Conservation (phyloP, 1,139 yeast species). For the Wickerhamiella pararugosa region DNA sequence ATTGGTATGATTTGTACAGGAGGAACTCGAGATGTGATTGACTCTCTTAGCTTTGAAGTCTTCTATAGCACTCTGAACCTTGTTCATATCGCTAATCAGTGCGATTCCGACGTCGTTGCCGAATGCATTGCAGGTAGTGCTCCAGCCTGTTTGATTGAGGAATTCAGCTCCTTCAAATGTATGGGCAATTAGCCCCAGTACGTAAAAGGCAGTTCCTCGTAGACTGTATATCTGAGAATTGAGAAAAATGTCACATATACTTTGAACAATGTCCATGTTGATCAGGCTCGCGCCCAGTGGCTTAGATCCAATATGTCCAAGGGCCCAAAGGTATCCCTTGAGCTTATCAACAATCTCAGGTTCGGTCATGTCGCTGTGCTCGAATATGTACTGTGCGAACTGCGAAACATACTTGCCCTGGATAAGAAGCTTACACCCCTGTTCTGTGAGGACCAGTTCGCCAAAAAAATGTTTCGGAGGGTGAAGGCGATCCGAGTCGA, state of each 20-base stretch:
- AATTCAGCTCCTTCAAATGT: conserved; percentile 74
- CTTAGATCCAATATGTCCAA: conserved; percentile 66
- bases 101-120: conserved; percentile 36
- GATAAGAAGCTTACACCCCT: conserved; percentile 45
- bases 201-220: conserved; percentile 64
- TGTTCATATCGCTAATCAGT: conserved; percentile 17
- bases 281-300: conserved; percentile 48
- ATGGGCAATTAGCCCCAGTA: conserved; percentile 56
- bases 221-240: conserved; percentile 46
- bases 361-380: conserved; percentile 22
- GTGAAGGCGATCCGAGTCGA: not conserved
- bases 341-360: conserved; percentile 29
- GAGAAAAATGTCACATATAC: conserved; percentile 38
- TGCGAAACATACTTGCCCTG: conserved; percentile 34
- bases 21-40: no score
- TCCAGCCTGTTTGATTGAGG: conserved; percentile 74
- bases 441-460: conserved; percentile 63
- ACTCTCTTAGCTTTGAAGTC: no score
- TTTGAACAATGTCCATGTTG: conserved; percentile 45
- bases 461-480: conserved; percentile 65
- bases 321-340: conserved; percentile 74
- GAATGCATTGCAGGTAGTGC: conserved; percentile 38
- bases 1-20: no score
- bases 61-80: not conserved
- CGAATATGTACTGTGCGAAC: conserved; percentile 30